A percentile compares a stretch with the other conserved stretches of the same genome.
Conservation (phyloP, 495 filamentous ascomycete genomes). For the Oidiodendron maius region DNA sequence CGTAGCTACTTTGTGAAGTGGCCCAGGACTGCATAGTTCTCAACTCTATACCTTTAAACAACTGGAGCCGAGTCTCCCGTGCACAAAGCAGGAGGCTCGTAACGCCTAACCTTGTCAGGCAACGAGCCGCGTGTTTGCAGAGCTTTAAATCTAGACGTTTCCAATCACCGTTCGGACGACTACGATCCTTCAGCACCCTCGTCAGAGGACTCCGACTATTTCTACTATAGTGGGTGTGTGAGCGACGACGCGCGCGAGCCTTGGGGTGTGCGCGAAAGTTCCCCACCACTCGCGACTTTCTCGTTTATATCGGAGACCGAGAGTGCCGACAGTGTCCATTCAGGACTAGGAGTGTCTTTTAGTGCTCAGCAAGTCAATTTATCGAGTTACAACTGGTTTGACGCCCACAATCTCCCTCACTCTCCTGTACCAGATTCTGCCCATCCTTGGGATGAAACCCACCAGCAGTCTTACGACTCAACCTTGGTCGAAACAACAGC, state of each 20-base stretch:
- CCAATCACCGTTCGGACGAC: slow-evolving; percentile 9
- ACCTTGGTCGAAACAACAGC: slow-evolving; percentile 13
- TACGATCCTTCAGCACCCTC: slow-evolving; percentile 15
- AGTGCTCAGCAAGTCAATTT: slow-evolving; percentile 15
- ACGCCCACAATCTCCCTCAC: slow-evolving; percentile 10
- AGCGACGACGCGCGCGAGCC: slow-evolving; percentile 11
- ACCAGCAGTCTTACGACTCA: slow-evolving; percentile 14
- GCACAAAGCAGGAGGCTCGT: slow-evolving; percentile 15
- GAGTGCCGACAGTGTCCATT: slow-evolving; percentile 17
- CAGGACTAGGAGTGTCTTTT: slow-evolving; percentile 13
- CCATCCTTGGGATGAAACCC: slow-evolving; percentile 14
- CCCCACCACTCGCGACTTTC: slow-evolving; percentile 13
- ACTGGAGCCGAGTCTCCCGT: slow-evolving; percentile 12
- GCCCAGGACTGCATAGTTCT: slow-evolving; percentile 15
- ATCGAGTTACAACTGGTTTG: slow-evolving; percentile 10
- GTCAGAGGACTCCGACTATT: slow-evolving; percentile 14
- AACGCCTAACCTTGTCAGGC: slow-evolving; percentile 15
- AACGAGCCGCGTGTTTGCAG: slow-evolving; percentile 16
- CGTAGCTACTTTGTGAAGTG: slow-evolving; percentile 16
- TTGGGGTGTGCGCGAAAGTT: slow-evolving; percentile 14
- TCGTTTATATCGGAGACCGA: slow-evolving; percentile 13
- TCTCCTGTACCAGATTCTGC: slow-evolving; percentile 16
- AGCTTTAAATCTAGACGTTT: slow-evolving; percentile 15
- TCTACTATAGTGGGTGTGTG: slow-evolving; percentile 12
- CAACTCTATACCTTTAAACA: slow-evolving; percentile 13